phyloP scores from a whole-genome alignment of 208 protist species.

The Crithidia expoeki region DNA sequence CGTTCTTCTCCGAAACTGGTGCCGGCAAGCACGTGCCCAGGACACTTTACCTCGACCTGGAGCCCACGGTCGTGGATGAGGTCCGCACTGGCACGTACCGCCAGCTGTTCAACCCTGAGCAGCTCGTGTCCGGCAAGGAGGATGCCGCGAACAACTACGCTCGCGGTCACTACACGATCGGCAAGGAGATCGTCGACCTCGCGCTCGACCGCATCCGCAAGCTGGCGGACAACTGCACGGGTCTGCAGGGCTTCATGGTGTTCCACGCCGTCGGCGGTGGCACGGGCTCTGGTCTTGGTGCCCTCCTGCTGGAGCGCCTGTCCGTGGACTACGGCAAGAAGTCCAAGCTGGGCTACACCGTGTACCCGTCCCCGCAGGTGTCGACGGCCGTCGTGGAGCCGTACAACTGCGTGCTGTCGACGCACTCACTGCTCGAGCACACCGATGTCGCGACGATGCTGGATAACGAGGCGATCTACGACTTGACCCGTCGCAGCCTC shows the following conservation, averaged over 20 bases:
- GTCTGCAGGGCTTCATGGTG: conserved; percentile 98
- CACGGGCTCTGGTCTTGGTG: conserved; percentile 98
- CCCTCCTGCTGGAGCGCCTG: conserved; percentile 97
- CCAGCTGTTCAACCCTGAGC: conserved; percentile 97
- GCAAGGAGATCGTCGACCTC: conserved; percentile 97
- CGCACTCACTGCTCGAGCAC: conserved; percentile 95
- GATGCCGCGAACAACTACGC: conserved; percentile 99
- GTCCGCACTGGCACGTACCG: conserved; percentile 96
- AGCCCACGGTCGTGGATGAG: conserved; percentile 97
- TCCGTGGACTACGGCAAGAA: conserved; percentile 94
- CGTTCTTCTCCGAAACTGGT: conserved; percentile 96
- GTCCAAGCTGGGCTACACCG: conserved; percentile 96
- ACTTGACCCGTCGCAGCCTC: no score
- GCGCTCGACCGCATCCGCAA: conserved; percentile 94
- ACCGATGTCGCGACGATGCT: no score
- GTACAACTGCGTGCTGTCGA: conserved; percentile 97
- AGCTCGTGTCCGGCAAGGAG: conserved; percentile 97
- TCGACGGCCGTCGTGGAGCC: conserved; percentile 97
- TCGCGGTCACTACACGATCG: conserved; percentile 98
- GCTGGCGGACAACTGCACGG: conserved; percentile 80
- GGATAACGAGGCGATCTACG: no score
- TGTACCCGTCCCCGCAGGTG: conserved; percentile 96
- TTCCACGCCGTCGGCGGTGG: conserved; percentile 99
- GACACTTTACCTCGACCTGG: conserved; percentile 96
- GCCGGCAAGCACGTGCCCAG: conserved; percentile 95